Percentiles rank a stretch among this genome's conserved stretches.
Conservation (phyloP, 225 moss, liverwort and hornwort genomes). For the Bryum argenteum region DNA sequence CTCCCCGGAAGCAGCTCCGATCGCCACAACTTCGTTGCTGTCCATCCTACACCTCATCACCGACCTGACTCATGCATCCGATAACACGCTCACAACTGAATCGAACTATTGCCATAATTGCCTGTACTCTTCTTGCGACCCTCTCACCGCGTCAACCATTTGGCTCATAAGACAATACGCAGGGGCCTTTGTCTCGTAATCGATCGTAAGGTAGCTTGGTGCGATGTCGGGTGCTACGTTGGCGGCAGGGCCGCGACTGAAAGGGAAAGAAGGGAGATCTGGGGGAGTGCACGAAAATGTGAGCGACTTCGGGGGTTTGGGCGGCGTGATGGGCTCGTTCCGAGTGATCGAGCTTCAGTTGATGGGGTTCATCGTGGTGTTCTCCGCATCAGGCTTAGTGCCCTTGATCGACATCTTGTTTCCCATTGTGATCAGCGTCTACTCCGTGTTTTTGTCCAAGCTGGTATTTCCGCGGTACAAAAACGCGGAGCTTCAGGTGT, state of each 20-base stretch:
- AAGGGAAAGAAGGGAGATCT: not conserved
- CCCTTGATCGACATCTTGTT: constrained; percentile 75
- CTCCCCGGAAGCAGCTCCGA: constrained; percentile 9
- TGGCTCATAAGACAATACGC: no score
- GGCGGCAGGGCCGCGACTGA: constrained; percentile 65
- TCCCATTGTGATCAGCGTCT: constrained; percentile 59
- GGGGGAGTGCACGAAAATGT: constrained; percentile 42
- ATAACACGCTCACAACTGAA: not conserved
- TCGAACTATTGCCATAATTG: not conserved
- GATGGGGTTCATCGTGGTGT: constrained; percentile 94
- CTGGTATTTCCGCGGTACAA: constrained; percentile 75
- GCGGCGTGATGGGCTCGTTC: constrained; percentile 92
- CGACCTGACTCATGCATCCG: constrained; percentile 21
- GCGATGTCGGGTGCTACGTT: constrained; percentile 90
- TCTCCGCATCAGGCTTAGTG: constrained; percentile 85
- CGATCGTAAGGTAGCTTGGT: no score
- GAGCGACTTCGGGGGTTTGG: constrained; percentile 50
- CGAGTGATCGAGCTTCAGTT: constrained; percentile 87
- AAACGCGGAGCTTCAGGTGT: constrained; percentile 41
- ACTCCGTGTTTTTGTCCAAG: constrained; percentile 57
- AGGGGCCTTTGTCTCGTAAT: no score
- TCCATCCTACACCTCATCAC: constrained; percentile 17
- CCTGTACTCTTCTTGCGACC: no score
- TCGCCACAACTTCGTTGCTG: not conserved
- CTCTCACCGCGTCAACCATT: not conserved